Evolutionary conservation across 2,329 filamentous ascomycete genomes (phyloP).

Genomic region (Epicoccum sorghinum): DNA sequence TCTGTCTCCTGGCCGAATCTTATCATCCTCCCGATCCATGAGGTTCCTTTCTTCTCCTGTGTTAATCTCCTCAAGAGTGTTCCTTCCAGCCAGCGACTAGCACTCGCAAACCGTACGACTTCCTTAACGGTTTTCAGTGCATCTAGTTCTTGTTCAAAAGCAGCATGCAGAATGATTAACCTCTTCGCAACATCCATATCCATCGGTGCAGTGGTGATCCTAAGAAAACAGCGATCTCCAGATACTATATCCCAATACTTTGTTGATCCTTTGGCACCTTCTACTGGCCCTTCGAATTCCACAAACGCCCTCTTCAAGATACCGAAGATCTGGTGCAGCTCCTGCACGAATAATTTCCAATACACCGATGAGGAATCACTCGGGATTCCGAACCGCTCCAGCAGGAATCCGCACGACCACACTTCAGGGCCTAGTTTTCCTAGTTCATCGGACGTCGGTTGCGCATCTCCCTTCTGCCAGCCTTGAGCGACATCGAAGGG

Average conservation of each 20-base stretch:
- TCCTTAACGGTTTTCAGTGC: not conserved
- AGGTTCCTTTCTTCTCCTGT: not conserved
- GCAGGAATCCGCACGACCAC: slow-evolving; percentile 4
- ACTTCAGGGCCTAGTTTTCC: not conserved
- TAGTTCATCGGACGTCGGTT: not conserved
- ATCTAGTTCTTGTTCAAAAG: slow-evolving; percentile 2
- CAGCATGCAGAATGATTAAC: not conserved
- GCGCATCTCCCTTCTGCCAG: not conserved
- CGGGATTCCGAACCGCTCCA: not conserved
- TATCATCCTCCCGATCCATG: not conserved
- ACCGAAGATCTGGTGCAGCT: not conserved
- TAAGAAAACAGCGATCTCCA: not conserved
- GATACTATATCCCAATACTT: not conserved
- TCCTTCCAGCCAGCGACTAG: slow-evolving; percentile 5
- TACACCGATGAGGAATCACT: not conserved
- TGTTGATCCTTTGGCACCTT: not conserved
- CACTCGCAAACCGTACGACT: not conserved
- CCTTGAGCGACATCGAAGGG: not conserved
- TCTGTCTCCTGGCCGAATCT: not conserved
- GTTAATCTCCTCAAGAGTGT: not conserved
- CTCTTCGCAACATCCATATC: not conserved
- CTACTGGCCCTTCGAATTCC: not conserved
- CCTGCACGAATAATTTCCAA: not conserved
- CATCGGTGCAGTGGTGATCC: not conserved
- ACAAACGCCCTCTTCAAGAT: not conserved